phyloP scores from a whole-genome alignment of 129 eudicot genomes.

The Deinandra increscens region DNA sequence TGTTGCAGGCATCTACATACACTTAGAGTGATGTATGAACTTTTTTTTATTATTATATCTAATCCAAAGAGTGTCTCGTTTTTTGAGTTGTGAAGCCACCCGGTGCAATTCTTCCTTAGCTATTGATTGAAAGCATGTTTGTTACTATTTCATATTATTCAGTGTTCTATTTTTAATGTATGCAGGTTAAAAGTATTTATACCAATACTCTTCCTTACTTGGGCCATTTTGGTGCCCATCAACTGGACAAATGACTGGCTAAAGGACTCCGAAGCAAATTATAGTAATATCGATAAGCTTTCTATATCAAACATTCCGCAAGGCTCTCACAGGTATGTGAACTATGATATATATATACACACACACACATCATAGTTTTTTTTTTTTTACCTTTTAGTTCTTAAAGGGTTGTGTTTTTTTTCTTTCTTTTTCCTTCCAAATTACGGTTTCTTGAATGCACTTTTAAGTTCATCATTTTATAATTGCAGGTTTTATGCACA shows the following conservation, averaged over 20 bases:
- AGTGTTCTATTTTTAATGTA: slow-evolving; percentile 4
- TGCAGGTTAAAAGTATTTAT: slow-evolving; percentile 88
- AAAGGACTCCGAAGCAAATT: slow-evolving; percentile 34
- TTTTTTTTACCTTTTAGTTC: not conserved
- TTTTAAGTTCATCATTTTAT: not conserved
- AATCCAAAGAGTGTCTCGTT: not conserved
- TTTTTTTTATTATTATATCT: not conserved
- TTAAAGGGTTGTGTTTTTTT: not conserved
- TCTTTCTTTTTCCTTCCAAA: not conserved
- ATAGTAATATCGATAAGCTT: slow-evolving; percentile 79
- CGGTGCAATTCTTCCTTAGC: not conserved
- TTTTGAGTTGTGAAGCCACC: not conserved
- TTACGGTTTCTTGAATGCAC: not conserved
- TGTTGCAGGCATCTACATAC: no score
- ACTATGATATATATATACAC: not conserved
- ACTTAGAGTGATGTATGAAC: not conserved
- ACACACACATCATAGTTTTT: not conserved
- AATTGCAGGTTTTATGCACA: slow-evolving; percentile 75
- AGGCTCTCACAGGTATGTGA: slow-evolving; percentile 64
- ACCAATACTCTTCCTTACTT: slow-evolving; percentile 71
- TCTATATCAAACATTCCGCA: slow-evolving; percentile 87
- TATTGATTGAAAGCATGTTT: not conserved
- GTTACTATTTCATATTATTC: not conserved
- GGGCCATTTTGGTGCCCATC: slow-evolving; percentile 80
- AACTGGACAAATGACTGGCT: slow-evolving; percentile 76